Evolutionary conservation across 352 stramenopile genomes (phyloP).

Genomic region (Peronosclerospora sorghi): DNA sequence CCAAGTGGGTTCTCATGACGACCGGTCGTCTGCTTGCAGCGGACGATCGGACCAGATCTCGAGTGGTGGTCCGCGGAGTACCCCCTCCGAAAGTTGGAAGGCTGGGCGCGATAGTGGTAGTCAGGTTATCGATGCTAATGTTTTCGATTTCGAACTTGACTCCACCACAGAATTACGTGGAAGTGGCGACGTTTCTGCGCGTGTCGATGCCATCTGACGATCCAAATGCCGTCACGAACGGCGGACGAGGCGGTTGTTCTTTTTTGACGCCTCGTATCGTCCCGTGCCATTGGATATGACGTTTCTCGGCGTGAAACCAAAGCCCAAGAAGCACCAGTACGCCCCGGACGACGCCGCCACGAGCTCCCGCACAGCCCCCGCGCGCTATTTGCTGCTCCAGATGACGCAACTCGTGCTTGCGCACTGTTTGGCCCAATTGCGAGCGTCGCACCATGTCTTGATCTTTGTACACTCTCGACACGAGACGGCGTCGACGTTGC

Average conservation of each 20-base stretch:
- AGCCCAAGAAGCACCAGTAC: slow-evolving; percentile 55
- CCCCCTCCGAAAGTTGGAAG: no score
- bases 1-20: no score
- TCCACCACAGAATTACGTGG: slow-evolving; percentile 98
- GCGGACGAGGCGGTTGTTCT: slow-evolving; percentile 88
- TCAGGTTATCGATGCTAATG: no score
- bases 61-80: no score
- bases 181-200: slow-evolving; percentile 96
- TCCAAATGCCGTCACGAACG: slow-evolving; percentile 67
- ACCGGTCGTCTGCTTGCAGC: no score
- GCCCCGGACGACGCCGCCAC: slow-evolving; percentile 50
- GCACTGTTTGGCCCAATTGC: slow-evolving; percentile 57
- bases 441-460: slow-evolving; percentile 89
- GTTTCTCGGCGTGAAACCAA: slow-evolving; percentile 94
- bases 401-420: slow-evolving; percentile 80
- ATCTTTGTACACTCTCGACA: slow-evolving; percentile 99
- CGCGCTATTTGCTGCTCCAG: no score
- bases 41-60: no score
- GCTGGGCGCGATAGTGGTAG: no score
- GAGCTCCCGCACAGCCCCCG: no score
- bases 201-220: slow-evolving; percentile 73
- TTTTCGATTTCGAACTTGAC: no score
- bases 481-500: slow-evolving; percentile 93
- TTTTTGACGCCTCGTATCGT: slow-evolving; percentile 96
- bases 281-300: slow-evolving; percentile 97